Base-by-base conservation (phyloP, 768 basidiomycete species). In the Amanita phalloides region DNA sequence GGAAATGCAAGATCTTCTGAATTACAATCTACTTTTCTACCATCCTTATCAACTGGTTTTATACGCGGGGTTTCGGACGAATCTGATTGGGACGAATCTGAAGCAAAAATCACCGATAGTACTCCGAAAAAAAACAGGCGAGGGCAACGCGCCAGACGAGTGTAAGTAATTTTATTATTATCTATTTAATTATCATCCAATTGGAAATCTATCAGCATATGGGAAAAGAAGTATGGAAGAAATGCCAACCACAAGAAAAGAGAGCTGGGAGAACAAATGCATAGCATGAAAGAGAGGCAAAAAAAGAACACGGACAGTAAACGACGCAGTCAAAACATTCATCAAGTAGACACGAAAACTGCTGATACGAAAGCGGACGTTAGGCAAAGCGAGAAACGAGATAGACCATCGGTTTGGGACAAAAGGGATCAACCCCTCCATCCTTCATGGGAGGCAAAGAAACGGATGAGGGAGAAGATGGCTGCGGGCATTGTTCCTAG, bases 381-480 rank as follows among this genome's bases (percentile, higher is more conserved):
- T 4, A 32, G 32, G 13, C 39, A 21, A 36, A 17, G n/a, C 46
- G 21, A 33, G 38, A 53, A 28, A 47, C 37, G 39, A 17, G 53
- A 37, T 20, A 20, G n/a, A 8, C 11, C 45, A 41, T 33, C 30
- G 28, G 46, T 35, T 14, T 30, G 35, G 14, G 33, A 26, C n/a
- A 49, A 36, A 4, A 63, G 73, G 62, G 62, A 66, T 20, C 61
- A 64, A 54, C 72, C 78, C 28, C 57, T 96, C 51, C 96, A 99
- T 67, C 95, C 96, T 2, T 95, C 91, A 11, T 99, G 96, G 95
- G 90, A 90, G 65, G 96, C 96, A 5, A 97, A 94, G 69, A 77
- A 75, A 66, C 83, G 80, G 64, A 65, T 84, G 54, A 90, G 86
- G 67, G 80, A 85, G 69, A 81, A 78, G 67, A 72, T 79, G 57